Conservation (phyloP, 164 flowering plant species). For the Hamamelis virginiana region DNA sequence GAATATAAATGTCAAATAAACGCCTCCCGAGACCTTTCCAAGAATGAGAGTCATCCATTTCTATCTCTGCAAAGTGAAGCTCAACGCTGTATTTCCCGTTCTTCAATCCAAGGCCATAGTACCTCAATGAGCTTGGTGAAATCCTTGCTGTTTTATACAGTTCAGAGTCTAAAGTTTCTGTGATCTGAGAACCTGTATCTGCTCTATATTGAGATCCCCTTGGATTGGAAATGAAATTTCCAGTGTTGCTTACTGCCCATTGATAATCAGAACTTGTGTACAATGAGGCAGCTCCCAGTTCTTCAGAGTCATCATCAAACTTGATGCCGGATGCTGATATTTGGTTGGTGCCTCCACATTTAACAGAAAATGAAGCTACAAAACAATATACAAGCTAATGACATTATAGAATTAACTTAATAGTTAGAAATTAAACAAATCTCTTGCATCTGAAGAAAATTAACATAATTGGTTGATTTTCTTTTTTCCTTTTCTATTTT, state of each 20-base stretch:
- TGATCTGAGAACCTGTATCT: constrained; percentile 39
- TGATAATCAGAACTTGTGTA: constrained; percentile 26
- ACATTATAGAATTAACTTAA: neutral
- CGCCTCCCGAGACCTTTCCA: constrained; percentile 63
- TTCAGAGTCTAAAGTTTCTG: constrained; percentile 43
- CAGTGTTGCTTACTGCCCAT: constrained; percentile 53
- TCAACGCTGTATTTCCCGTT: constrained; percentile 44
- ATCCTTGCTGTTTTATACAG: constrained; percentile 51
- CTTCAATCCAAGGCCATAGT: constrained; percentile 45
- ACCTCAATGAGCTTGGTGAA: constrained; percentile 50
- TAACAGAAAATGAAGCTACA: constrained; percentile 46
- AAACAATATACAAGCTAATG: neutral
- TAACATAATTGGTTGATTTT: too few relatives aligned
- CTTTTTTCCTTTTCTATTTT: too few relatives aligned
- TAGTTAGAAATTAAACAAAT: too few relatives aligned
- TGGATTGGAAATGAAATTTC: constrained; percentile 39
- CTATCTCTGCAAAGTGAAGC: constrained; percentile 59
- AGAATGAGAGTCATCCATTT: constrained; percentile 36
- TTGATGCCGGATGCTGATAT: constrained; percentile 31
- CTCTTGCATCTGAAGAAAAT: too few relatives aligned
- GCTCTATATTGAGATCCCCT: constrained; percentile 35
- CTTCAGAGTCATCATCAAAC: constrained; percentile 38
- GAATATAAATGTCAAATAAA: constrained; percentile 55
- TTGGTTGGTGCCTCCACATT: constrained; percentile 45
- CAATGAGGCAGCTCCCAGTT: constrained; percentile 38